phyloP scores from a whole-genome alignment of 1,284 basidiomycete species.

The Apiotrichum domesticum region DNA sequence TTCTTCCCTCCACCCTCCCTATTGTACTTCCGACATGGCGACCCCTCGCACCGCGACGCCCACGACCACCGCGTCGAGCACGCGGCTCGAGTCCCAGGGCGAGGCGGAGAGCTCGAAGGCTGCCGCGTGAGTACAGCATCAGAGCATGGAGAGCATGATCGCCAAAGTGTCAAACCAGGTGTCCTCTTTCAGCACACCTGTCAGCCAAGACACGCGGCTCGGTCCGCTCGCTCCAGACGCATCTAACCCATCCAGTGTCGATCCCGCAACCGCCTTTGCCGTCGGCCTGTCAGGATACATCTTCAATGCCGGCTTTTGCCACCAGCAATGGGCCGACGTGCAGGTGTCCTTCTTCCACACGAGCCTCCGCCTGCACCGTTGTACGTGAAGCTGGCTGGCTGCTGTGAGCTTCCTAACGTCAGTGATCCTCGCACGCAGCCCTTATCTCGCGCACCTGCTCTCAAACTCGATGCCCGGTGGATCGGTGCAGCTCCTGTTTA shows the following conservation, averaged over 20 bases:
- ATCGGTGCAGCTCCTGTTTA: constrained; percentile 65
- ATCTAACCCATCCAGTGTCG: background rate
- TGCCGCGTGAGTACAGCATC: background rate
- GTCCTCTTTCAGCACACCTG: no score
- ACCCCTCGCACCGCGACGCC: constrained; percentile 6
- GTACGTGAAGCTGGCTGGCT: constrained; percentile 22
- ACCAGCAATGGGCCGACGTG: constrained; percentile 39
- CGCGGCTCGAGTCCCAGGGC: constrained; percentile 1
- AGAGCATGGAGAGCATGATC: no score
- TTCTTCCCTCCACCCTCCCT: constrained; percentile 4
- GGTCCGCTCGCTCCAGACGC: no score
- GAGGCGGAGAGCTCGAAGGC: constrained; percentile 26
- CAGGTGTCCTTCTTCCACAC: constrained; percentile 35
- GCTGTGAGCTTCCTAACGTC: constrained; percentile 35
- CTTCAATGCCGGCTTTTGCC: constrained; percentile 35
- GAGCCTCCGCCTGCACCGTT: constrained; percentile 37
- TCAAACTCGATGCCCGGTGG: constrained; percentile 55
- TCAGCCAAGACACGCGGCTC: no score
- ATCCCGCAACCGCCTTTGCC: constrained; percentile 8
- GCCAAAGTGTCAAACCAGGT: no score
- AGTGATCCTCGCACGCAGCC: constrained; percentile 76
- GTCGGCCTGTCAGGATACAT: constrained; percentile 18
- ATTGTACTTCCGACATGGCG: background rate
- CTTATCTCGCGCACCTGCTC: constrained; percentile 77
- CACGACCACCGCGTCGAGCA: constrained; percentile 8